Conservation (phyloP, 768 basidiomycete species). For the Agaricus blazei region DNA sequence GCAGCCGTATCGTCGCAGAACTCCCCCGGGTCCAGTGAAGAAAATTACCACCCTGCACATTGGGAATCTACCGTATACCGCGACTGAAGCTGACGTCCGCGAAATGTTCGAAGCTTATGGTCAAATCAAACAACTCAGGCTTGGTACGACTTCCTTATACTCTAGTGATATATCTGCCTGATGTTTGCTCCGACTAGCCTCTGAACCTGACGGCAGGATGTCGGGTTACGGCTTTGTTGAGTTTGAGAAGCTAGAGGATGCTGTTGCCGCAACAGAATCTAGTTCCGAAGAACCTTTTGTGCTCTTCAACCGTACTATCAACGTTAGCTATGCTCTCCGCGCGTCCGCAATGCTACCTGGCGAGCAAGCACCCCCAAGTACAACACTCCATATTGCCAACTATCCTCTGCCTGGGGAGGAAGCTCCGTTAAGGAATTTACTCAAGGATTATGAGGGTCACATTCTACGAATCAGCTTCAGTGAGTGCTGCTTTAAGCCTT, state of each 20-base stretch:
- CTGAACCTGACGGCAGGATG: slow-evolving; percentile 25
- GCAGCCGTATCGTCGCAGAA: too few relatives aligned
- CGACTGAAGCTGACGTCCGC: slow-evolving; percentile 33
- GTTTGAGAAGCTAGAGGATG: slow-evolving; percentile 31
- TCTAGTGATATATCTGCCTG: too few relatives aligned
- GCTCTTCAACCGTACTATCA: slow-evolving; percentile 39
- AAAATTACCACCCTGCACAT: slow-evolving; percentile 35
- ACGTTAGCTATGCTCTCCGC: slow-evolving; percentile 32
- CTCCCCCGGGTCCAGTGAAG: too few relatives aligned
- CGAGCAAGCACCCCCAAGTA: slow-evolving; percentile 13
- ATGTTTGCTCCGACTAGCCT: not conserved
- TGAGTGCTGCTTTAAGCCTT: slow-evolving; percentile 16
- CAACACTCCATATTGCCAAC: slow-evolving; percentile 27
- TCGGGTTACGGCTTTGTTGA: slow-evolving; percentile 44
- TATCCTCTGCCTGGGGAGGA: slow-evolving; percentile 18
- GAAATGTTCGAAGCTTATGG: slow-evolving; percentile 42
- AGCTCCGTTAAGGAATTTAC: slow-evolving; percentile 16
- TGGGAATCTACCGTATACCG: slow-evolving; percentile 49
- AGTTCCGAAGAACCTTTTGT: slow-evolving; percentile 40
- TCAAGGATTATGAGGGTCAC: slow-evolving; percentile 22
- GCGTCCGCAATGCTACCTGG: not conserved
- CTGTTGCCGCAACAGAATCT: slow-evolving; percentile 30
- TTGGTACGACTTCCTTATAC: slow-evolving; percentile 31
- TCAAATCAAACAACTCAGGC: slow-evolving; percentile 25
- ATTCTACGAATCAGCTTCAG: slow-evolving; percentile 25